Base-by-base conservation (phyloP, 192 early-diverging fungal genomes). In the Coemansia biformis region DNA sequence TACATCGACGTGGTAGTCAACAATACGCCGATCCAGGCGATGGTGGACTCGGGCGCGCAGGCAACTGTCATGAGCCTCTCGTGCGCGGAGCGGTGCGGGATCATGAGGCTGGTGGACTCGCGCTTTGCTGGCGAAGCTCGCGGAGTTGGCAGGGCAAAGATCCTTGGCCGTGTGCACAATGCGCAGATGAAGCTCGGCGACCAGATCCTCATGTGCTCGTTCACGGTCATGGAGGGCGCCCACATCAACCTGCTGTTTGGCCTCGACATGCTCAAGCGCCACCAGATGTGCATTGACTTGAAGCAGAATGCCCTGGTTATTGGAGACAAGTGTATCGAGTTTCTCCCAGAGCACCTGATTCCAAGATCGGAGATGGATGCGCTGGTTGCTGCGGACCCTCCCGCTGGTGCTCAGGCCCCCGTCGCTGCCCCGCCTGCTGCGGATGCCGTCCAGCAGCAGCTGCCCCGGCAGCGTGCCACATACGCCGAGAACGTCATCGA, bases 1-100 rank as follows among this genome's bases (percentile, higher is more conserved):
- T 99, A 96, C 64, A 87, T 99, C 19, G 66, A 86, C 54, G 82
- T 82, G 13, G 78, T 87, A 59, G 89, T 99, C 38, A 99, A 99
- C 68, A 86, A 85, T n/a, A 77, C 79, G 30, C 81, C 81, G 1
- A 66, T 96, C 13, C 92, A 93, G 55, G 93, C 96, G 0, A 84
- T 99, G 68, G 92, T 99, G 0, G 96, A 99, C 59, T 93, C 93
- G 17, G 96, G 94, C 6, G 96, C 96, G 9, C 94, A 97, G 48
- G 86, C 83, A 15, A 97, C 94, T 3, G 90, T 99, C 18, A 90
- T 87, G 66, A 83, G 82, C 46, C 78, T 80, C 11, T 69, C 78
- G 23, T 84, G 79, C 19, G 83, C 86, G 1, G 79, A 86, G 46
- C 42, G 61, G 17, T 92, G 90, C 75, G 84, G 85, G 22, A 81